Base-by-base conservation (phyloP, 768 basidiomycete genomes). In the Candolleomyces eurysporus region DNA sequence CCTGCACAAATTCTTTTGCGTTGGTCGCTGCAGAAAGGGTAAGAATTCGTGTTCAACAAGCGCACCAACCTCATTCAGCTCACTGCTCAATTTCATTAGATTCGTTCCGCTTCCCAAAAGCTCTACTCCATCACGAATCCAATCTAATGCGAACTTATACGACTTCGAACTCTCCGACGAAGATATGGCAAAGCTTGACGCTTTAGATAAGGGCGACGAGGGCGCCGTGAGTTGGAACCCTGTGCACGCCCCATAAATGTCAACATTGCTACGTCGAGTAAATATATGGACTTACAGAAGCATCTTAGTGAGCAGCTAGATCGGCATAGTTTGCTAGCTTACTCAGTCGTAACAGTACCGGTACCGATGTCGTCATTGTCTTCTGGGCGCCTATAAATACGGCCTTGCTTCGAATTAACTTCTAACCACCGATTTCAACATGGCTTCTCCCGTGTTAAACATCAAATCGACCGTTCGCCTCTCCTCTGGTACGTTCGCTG, bases 11-110 rank as follows among this genome's bases (percentile, higher is more conserved):
- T 96, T 50, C 82, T 97, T 19, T 76, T 96, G 57, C 85, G 96
- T 17, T 97, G 94, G 92, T 95, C 92, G 32, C 75, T 98, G 42
- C 95, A 97, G 72, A 85, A 83, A 68, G 86, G 87, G 90, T 91
- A 65, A 48, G 84, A 75, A 11, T 22, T 31, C 19, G 3, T 19
- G 40, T 22, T 10, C 52, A 54, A 46, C 4, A 1, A 46, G 9
- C 19, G 6, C 26, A 26, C 26, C 26, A 5, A 36, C 58, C 14
- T 48, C 17, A 22, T n/a, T 1, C n/a, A n/a, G 21, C 30, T 50
- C 16, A 46, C 45, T 4, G 21, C 17, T 42, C 21, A n/a, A 19
- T 19, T 14, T 48, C 46, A 9, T 21, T 51, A 59, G 62, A 30
- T 63, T 49, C 10, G 53, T 59, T 2, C 62, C 62, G 14, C 58